Base-by-base conservation (phyloP, 495 filamentous ascomycete species). In the Chaetomium tenue region DNA sequence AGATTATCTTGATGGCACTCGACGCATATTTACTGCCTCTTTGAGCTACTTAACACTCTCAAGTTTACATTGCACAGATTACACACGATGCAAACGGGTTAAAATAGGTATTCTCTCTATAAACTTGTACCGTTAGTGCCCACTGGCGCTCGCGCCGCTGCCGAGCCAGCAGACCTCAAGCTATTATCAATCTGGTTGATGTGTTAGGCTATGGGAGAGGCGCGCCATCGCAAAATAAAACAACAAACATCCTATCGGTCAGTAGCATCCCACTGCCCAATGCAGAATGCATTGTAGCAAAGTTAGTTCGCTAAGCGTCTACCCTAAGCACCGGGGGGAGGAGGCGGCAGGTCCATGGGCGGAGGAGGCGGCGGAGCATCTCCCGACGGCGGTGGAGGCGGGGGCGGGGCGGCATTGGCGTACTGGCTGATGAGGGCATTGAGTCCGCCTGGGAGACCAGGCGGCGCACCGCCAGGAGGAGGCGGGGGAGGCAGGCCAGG, bases 281-380 rank as follows among this genome's bases (percentile, higher is more conserved):
- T 8, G 44, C 47, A 42, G 6, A 40, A 15, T 25, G 28, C 46
- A 51, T 12, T 51, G 42, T 44, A 60, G 44, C 48, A 15, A 23
- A 28, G 51, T 70, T 64, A 57, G 47, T 66, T 11, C 44, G 18
- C 44, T 26, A 20, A 20, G 15, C 22, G 26, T 56, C 23, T 47
- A n/a, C 20, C 55, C 55, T 81, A 86, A 60, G 77, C 78, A 61
- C 82, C 82, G 11, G 84, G 89, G 16, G 89, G 89, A 18, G 89
- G 90, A 23, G 89, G 89, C 42, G 89, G 88, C 71, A 87, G 83
- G 65, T 93, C 90, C 72, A 84, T 87, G 5, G 90, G 89, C 61
- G 89, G 88, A 55, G 88, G 90, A 1, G 90, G 90, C 51, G 89
- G 89, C 40, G 57, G 63, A 26, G 84, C 86, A 60, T 87, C 88